Base-by-base conservation (phyloP, 1,284 basidiomycete species). In the Albatrellus sp. region DNA sequence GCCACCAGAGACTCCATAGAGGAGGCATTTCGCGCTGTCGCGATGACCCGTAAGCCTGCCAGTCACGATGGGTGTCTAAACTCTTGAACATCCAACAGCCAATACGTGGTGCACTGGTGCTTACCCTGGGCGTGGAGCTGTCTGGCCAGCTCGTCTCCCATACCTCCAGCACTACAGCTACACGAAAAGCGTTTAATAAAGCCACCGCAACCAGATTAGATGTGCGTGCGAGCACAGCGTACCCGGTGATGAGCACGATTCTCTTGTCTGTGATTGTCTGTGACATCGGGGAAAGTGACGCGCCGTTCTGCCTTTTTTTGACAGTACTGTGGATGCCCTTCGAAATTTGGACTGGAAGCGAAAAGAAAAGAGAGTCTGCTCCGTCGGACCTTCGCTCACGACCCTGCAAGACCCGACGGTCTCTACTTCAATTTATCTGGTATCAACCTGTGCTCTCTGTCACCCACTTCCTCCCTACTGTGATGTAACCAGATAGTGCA, bases 31-130 rank as follows among this genome's bases (percentile, higher is more conserved):
- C 61, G 57, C 6, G 61, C 51, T 5, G 60, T 62, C 2, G 61
- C 61, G 33, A 63, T 53, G 12, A 63, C 61, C 3, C 51, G 56
- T 12, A 52, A 46, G 19, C 61, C 61, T 60, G 38, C 14, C n/a
- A n/a, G 32, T 10, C 10, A 5, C 8, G 5, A 19, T 17, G 10
- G 10, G 32, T 33, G n/a, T 19, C 5, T 37, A 10, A 37, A 19
- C 36, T 10, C 16, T 5, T 16, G 1, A 37, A 14, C 9, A 14
- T 14, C 36, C 14, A 11, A 37, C 16, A 37, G 16, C 2, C 14
- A 6, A 17, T 7, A 37, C 14, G 14, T 10, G 0, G 11, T 19
- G 20, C 20, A 5, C 14, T 11, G 20, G 11, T 5, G 10, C 10
- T 37, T 17, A 14, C 38, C 38, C 19, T 24, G 20, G 6, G 38